Percentiles rank a stretch among this genome's conserved stretches.
These are phyloP conservation scores for Cajanus cajan DNA, from an alignment of 306 rosid species.

Conservation along the genomic window DNA sequence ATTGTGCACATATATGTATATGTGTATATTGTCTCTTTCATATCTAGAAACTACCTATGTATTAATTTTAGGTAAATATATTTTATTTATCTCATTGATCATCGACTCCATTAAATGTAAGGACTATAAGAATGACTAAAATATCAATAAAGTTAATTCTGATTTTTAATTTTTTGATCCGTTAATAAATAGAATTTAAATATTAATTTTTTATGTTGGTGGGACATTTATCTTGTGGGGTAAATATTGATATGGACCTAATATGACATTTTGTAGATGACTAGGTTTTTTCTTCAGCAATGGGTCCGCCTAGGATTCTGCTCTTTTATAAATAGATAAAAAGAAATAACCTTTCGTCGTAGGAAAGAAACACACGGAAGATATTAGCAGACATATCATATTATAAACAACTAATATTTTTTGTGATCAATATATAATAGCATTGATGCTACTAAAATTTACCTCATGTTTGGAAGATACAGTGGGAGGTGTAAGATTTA, in stretches of 20 bases:
- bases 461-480: not conserved
- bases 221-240: not conserved
- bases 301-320: constrained; percentile 23
- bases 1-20: too few relatives aligned
- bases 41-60: too few relatives aligned
- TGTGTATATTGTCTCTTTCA: too few relatives aligned
- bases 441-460: not conserved
- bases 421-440: not conserved
- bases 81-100: too few relatives aligned
- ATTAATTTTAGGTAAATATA: too few relatives aligned
- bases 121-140: too few relatives aligned
- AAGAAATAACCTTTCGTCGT: constrained; percentile 19
- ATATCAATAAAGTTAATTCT: not conserved
- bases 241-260: not conserved
- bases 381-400: not conserved
- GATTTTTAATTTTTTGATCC: not conserved
- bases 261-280: constrained; percentile 21
- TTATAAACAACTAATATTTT: not conserved
- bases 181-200: not conserved
- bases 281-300: constrained; percentile 6
- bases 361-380: constrained; percentile 2
- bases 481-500: constrained; percentile 4
- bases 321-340: not conserved
- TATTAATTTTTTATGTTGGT: not conserved
- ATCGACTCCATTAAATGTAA: too few relatives aligned